phyloP scores from a whole-genome alignment of 2,329 filamentous ascomycete species.

The Xylariales sp. region DNA sequence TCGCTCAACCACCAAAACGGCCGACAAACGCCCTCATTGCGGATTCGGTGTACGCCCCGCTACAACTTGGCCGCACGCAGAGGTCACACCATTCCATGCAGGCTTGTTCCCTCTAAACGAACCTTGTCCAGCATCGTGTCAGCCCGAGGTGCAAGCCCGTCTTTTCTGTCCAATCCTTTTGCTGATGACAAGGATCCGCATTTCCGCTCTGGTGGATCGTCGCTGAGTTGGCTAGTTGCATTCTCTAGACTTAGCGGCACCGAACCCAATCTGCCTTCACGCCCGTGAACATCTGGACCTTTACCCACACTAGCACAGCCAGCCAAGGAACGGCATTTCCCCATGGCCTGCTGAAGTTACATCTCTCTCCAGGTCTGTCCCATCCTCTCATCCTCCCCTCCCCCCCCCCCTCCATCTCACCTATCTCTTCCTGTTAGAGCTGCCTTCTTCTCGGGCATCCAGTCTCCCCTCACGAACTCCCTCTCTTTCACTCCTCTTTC shows the following conservation, averaged over 20 bases:
- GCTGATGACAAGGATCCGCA: conserved; percentile 11
- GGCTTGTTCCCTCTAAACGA: not conserved
- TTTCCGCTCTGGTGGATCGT: conserved; percentile 17
- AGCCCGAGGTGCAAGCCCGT: conserved; percentile 7
- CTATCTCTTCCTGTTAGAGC: conserved; percentile 7
- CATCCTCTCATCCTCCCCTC: not conserved
- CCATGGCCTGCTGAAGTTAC: conserved; percentile 4
- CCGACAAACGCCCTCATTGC: no score
- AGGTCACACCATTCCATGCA: conserved; percentile 2
- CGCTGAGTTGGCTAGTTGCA: conserved; percentile 25
- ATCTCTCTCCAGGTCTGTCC: conserved; percentile 2
- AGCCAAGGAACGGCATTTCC: conserved; percentile 6
- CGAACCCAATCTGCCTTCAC: conserved; percentile 1
- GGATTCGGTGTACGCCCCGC: no score
- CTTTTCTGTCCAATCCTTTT: conserved; percentile 23
- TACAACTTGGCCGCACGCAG: conserved; percentile 1
- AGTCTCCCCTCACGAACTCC: not conserved
- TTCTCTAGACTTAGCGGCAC: not conserved
- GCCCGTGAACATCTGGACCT: not conserved
- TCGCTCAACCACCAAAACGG: no score
- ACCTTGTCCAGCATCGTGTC: not conserved
- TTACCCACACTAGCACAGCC: not conserved
- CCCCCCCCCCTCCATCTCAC: conserved; percentile 1
- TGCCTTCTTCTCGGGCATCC: not conserved
- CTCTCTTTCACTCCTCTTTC: not conserved